phyloP scores from a whole-genome alignment of 768 basidiomycete species.

The Hygrocybe punicea region DNA sequence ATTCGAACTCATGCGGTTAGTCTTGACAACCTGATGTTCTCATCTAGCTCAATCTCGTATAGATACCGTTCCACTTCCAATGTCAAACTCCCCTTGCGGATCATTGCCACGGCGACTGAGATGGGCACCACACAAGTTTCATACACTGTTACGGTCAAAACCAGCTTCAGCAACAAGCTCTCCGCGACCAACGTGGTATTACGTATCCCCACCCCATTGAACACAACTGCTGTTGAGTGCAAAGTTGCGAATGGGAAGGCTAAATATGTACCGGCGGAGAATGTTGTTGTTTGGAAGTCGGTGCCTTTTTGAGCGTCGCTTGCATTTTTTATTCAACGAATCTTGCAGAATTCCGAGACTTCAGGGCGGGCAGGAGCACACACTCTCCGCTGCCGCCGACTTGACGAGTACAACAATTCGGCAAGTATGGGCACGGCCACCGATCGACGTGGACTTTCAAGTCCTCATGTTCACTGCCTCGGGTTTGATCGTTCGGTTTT shows the following conservation, averaged over 20 bases:
- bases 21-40: constrained; percentile 7
- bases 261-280: constrained; percentile 95
- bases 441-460: constrained; percentile 97
- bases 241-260: constrained; percentile 93
- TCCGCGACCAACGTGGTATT: constrained; percentile 90
- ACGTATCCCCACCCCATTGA: constrained; percentile 93
- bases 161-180: constrained; percentile 88
- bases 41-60: constrained; percentile 5
- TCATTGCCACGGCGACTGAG: constrained; percentile 90
- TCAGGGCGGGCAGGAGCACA: constrained; percentile 89
- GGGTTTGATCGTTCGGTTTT: constrained; percentile 90
- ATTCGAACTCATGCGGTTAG: constrained; percentile 95
- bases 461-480: constrained; percentile 99
- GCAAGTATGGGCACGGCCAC: constrained; percentile 96
- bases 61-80: constrained; percentile 97
- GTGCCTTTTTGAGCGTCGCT: constrained; percentile 31
- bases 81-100: constrained; percentile 86
- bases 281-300: constrained; percentile 97
- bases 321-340: constrained; percentile 2
- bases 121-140: constrained; percentile 89
- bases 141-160: constrained; percentile 83
- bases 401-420: constrained; percentile 86
- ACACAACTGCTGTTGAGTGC: constrained; percentile 88
- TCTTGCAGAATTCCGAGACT: constrained; percentile 77
- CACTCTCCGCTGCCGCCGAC: constrained; percentile 75